Percentiles rank a stretch among this genome's conserved stretches.
Conservation (phyloP, 768 basidiomycete species). For the Mycena albidolilacea region DNA sequence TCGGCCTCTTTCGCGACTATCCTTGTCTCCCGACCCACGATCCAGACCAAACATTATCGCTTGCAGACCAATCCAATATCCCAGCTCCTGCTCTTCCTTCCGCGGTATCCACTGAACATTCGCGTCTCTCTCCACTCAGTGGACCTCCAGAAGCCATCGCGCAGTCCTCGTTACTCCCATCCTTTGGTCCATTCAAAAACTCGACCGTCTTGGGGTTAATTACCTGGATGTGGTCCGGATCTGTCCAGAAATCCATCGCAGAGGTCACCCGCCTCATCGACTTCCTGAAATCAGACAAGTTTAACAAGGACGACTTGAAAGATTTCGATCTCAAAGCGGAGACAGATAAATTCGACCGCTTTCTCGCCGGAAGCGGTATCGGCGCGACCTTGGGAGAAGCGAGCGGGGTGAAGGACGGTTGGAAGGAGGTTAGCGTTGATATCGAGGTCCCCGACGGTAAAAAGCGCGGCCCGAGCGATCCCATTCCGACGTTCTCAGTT, state of each 20-base stretch:
- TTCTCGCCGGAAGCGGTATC: background rate
- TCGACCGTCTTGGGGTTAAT: slow-evolving; percentile 40
- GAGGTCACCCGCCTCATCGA: slow-evolving; percentile 35
- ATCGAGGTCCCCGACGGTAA: slow-evolving; percentile 44
- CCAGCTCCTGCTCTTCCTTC: background rate
- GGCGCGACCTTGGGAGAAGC: background rate
- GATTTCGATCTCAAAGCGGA: slow-evolving; percentile 35
- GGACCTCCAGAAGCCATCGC: background rate
- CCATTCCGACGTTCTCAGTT: slow-evolving; percentile 21
- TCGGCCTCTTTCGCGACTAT: slow-evolving; percentile 38
- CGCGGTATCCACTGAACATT: background rate
- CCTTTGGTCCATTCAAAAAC: slow-evolving; percentile 29
- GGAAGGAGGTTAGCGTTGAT: slow-evolving; percentile 32
- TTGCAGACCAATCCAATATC: slow-evolving; percentile 21
- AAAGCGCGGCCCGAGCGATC: slow-evolving; percentile 13
- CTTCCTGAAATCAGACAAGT: slow-evolving; percentile 40
- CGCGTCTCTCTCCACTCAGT: background rate
- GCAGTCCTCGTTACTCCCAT: background rate
- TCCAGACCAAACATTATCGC: slow-evolving; percentile 27
- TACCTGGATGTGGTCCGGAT: slow-evolving; percentile 44
- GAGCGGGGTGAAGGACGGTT: slow-evolving; percentile 31
- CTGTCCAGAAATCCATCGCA: slow-evolving; percentile 36
- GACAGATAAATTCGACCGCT: slow-evolving; percentile 36
- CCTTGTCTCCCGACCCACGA: slow-evolving; percentile 31
- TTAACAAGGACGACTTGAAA: slow-evolving; percentile 31